Base-by-base conservation (phyloP, 2,329 filamentous ascomycete genomes). In the Cylindrodendrum hubeiense region DNA sequence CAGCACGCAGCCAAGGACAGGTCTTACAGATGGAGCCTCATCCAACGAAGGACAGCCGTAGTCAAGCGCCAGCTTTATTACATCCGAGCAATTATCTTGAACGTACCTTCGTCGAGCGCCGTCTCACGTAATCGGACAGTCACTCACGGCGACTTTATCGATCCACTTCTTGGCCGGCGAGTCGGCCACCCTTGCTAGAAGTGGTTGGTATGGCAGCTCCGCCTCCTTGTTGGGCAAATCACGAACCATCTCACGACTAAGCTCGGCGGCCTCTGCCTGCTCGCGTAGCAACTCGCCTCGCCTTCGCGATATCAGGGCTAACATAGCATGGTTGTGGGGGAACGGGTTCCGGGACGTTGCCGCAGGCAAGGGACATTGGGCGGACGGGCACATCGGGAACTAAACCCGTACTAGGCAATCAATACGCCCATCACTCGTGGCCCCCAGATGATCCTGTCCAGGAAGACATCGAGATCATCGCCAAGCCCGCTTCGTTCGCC, bases 51-150 rank as follows among this genome's bases (percentile, higher is more conserved):
- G 17, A 6, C 15, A 50, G n/a, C 19, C n/a, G 12, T 10, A 33
- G 10, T 33, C 17, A 50, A 10, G 17, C 26, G 28, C 28, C 47
- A 50, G 15, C 13, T 26, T 15, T 10, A n/a, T 30, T 4, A 5
- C n/a, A n/a, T 17, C 26, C 15, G n/a, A 19, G 47, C n/a, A 19
- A 50, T 50, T 7, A 34, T 15, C 26, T 21, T 22, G n/a, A 17
- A 33, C n/a, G n/a, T 8, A 50, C 5, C 50, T 41, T 39, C 28
- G 47, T 12, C 22, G 17, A 41, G n/a, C 12, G 13, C 9, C 41
- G 43, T 60, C 49, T 60, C 57, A 60, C 49, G 50, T 54, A 50
- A 60, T 54, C 28, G 15, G 37, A 24, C 6, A 19, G 8, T 21
- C 46, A 19, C 21, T 6, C 12, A 26, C 19, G 34, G 22, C 37